Evolutionary conservation across 257 asterid genomes (phyloP).

Genomic region (Przewalskia tangutica): DNA sequence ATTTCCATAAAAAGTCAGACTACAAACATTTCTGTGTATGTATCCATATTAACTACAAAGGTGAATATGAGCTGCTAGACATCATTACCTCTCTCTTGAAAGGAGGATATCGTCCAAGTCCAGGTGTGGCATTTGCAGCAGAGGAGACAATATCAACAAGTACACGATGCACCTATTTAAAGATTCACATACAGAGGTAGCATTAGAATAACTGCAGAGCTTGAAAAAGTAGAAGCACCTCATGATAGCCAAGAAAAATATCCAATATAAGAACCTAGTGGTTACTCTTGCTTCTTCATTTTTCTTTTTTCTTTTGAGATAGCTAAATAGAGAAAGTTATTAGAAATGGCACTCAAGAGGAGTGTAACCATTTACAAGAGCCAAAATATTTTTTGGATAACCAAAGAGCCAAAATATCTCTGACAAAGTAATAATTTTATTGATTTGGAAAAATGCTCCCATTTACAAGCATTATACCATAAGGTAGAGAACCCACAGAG

Average conservation of each 20-base stretch:
- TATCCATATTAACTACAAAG: not conserved
- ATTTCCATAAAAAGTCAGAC: not conserved
- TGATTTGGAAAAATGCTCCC: not conserved
- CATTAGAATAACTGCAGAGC: not conserved
- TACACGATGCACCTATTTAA: slow-evolving; percentile 76
- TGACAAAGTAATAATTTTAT: not conserved
- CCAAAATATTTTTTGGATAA: not conserved
- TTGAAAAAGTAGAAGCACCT: not conserved
- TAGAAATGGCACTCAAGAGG: not conserved
- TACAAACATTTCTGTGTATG: not conserved
- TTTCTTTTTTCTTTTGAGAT: not conserved
- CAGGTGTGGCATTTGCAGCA: slow-evolving; percentile 94
- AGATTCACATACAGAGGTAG: not conserved
- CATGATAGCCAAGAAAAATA: not conserved
- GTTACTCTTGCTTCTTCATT: not conserved
- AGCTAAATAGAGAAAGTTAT: not conserved
- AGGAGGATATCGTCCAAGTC: slow-evolving; percentile 98
- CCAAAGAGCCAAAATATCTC: not conserved
- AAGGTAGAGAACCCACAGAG: not conserved
- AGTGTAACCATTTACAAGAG: not conserved
- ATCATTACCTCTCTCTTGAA: slow-evolving; percentile 81
- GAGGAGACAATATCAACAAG: slow-evolving; percentile 82
- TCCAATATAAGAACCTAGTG: not conserved
- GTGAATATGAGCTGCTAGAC: not conserved
- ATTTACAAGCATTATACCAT: not conserved